These are phyloP conservation scores for Penicillium sp. DNA, from an alignment of 2,329 filamentous ascomycete genomes.

Conservation along the genomic window DNA sequence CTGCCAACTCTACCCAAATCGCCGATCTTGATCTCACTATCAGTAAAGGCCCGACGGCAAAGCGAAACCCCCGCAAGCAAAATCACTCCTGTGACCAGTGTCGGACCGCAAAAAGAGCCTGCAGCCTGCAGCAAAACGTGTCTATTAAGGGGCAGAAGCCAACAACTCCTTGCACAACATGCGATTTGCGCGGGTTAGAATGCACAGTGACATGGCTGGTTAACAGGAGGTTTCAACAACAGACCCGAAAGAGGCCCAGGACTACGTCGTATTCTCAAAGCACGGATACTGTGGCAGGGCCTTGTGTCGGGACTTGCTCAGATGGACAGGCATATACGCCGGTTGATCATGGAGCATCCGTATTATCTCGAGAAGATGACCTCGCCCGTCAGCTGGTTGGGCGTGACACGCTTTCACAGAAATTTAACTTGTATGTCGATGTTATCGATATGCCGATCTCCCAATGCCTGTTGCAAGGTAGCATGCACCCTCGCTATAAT, in stretches of 20 bases:
- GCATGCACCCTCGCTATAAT: conserved; percentile 15
- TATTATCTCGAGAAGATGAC: not conserved
- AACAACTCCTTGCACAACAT: not conserved
- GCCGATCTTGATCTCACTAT: not conserved
- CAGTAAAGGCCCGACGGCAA: not conserved
- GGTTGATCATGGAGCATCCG: not conserved
- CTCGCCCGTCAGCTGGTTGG: not conserved
- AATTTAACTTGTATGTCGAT: conserved; percentile 15
- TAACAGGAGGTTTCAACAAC: not conserved
- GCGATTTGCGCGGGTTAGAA: not conserved
- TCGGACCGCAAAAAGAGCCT: not conserved
- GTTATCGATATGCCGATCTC: conserved; percentile 15
- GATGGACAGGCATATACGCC: not conserved
- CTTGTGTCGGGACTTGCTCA: not conserved
- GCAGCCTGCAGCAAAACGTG: not conserved
- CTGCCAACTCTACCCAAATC: not conserved
- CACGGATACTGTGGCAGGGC: not conserved
- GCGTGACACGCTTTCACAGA: not conserved
- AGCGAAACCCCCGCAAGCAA: not conserved
- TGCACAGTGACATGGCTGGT: not conserved
- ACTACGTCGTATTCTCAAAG: not conserved
- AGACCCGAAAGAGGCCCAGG: not conserved
- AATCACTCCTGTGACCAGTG: not conserved
- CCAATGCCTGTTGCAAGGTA: conserved; percentile 7
- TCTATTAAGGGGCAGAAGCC: not conserved